These are phyloP conservation scores for Neocallimastix lanati DNA, from an alignment of 192 early-diverging fungal genomes.

Conservation along the genomic window DNA sequence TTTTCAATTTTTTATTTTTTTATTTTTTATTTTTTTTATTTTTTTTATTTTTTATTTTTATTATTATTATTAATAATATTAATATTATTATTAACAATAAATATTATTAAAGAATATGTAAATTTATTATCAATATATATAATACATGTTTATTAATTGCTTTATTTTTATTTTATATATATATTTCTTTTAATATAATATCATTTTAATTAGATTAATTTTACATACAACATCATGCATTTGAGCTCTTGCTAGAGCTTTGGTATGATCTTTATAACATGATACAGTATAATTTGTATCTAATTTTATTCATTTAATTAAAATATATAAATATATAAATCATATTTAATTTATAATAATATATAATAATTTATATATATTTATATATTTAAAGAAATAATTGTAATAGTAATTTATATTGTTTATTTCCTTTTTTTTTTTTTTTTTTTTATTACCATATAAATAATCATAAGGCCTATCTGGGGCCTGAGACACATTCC, in stretches of 20 bases:
- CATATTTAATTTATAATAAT: neutral
- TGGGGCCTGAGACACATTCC: neutral
- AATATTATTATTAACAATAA: no score
- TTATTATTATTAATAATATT: no score
- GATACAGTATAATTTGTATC: constrained; percentile 35
- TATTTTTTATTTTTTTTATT: no score
- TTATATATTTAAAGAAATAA: no score
- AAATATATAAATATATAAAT: no score
- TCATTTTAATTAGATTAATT: neutral
- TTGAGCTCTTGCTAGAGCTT: constrained; percentile 16
- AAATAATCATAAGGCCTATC: constrained; percentile 34
- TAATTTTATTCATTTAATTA: constrained; percentile 1
- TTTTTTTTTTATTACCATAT: no score
- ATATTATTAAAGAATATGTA: no score
- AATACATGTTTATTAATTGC: neutral
- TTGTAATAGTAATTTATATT: no score
- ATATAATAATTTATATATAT: neutral
- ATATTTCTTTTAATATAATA: neutral
- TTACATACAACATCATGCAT: constrained; percentile 25
- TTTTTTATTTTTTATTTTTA: no score
- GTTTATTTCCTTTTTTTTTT: no score
- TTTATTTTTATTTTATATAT: neutral
- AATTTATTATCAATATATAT: no score
- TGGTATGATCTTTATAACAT: constrained; percentile 24
- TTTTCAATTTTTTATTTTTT: no score